A percentile compares a stretch with the other conserved stretches of the same genome.
Conservation (phyloP, 768 basidiomycete genomes). For the Mycena latifolia region DNA sequence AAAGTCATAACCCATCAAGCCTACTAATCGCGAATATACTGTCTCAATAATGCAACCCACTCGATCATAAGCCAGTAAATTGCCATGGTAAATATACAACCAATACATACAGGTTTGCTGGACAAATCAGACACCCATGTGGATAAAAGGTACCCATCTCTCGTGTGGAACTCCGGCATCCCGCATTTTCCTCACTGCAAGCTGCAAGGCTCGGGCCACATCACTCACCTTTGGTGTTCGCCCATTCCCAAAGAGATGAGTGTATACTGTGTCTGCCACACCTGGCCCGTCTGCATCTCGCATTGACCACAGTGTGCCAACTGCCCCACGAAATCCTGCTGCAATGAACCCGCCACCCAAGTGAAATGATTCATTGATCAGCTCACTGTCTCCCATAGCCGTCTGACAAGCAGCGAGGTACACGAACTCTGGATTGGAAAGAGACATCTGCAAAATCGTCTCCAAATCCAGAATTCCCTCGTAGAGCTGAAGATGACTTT, state of each 20-base stretch:
- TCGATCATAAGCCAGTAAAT: too few relatives aligned
- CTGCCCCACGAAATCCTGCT: slow-evolving; percentile 43
- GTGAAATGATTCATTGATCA: slow-evolving; percentile 52
- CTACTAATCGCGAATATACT: too few relatives aligned
- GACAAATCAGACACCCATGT: slow-evolving; percentile 27
- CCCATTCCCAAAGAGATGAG: slow-evolving; percentile 23
- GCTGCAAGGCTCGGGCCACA: slow-evolving; percentile 37
- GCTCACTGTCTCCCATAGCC: slow-evolving; percentile 42
- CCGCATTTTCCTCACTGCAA: slow-evolving; percentile 30
- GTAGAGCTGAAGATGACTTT: slow-evolving; percentile 40
- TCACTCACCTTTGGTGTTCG: slow-evolving; percentile 8
- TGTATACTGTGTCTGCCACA: slow-evolving; percentile 46
- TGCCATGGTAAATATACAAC: too few relatives aligned
- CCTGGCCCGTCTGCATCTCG: slow-evolving; percentile 45
- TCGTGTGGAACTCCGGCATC: slow-evolving; percentile 13
- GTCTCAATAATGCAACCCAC: too few relatives aligned
- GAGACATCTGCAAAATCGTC: slow-evolving; percentile 32
- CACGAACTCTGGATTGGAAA: slow-evolving; percentile 43
- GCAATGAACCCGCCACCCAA: slow-evolving; percentile 53
- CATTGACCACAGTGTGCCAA: slow-evolving; percentile 57
- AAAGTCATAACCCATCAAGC: too few relatives aligned
- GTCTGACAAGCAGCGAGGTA: slow-evolving; percentile 58
- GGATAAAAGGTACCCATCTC: slow-evolving; percentile 38
- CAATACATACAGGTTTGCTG: too few relatives aligned
- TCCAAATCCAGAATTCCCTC: slow-evolving; percentile 36